These are phyloP conservation scores for Neurospora hispaniola DNA, from an alignment of 495 filamentous ascomycete genomes.

Conservation along the genomic window DNA sequence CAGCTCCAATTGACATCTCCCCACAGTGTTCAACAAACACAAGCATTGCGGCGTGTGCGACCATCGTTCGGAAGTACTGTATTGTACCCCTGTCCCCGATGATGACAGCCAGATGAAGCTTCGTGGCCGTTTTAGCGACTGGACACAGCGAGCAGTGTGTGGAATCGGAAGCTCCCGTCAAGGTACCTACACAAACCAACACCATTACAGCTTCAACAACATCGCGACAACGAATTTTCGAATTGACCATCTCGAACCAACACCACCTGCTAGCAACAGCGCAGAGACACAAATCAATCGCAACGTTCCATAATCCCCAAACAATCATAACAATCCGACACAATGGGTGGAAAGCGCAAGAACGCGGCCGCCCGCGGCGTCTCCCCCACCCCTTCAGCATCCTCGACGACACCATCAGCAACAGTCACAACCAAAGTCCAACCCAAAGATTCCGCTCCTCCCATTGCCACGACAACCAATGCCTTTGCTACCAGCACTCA, in stretches of 20 bases:
- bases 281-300: too few relatives aligned
- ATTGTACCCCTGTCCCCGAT: background rate
- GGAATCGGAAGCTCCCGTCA: conserved; percentile 1
- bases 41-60: background rate
- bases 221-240: background rate
- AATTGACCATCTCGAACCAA: too few relatives aligned
- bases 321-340: background rate
- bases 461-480: background rate
- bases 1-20: background rate
- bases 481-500: background rate
- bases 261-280: too few relatives aligned
- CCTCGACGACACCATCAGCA: conserved; percentile 12
- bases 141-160: background rate
- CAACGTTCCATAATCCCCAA: too few relatives aligned
- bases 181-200: background rate
- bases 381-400: conserved; percentile 6
- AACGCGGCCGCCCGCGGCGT: conserved; percentile 12
- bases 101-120: conserved; percentile 18
- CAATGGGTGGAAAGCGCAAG: conserved; percentile 29
- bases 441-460: conserved; percentile 1
- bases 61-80: background rate
- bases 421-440: conserved; percentile 10
- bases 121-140: conserved; percentile 22
- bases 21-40: background rate
- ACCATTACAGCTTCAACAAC: background rate